Evolutionary conservation across 2,329 filamentous ascomycete genomes (phyloP), one percentile per base, ranked within the genome.

Genomic region (Hypomyces perniciosus): DNA sequence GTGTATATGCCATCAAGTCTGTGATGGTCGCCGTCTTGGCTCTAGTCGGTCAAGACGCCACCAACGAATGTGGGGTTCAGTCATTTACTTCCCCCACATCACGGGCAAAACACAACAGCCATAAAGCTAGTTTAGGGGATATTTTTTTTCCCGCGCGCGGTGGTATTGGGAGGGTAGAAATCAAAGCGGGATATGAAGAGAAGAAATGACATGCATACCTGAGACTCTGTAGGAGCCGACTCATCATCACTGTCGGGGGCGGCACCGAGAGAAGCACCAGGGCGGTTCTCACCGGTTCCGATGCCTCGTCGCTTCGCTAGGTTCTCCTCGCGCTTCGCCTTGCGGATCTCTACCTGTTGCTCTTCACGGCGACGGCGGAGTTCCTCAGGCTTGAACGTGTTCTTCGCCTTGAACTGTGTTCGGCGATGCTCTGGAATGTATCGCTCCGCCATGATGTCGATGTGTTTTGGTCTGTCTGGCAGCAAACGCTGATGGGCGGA

Each of bases 361-460:
- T 99, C 93, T 72, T 99, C 93, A 69, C 93, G 93, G 69, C 93
- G 93, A 67, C 93, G 91, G 70, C 93, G 90, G 60, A 99, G 86
- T 78, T 99, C 93, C 72, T 99, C 93, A 64, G 92, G 92, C 84
- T 96, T 96, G 81, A 99, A 97, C 66, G 90, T 90, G 75, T 89
- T 92, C 83, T 96, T 96, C 50, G 93, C 93, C 86, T 99, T 99
- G 85, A 96, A 99, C 78, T 96, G 91, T 60, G 90, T 96, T 69
- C 93, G 91, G 72, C 93, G 90, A 80, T 99, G 93, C 79, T 99
- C 93, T 72, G 93, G 93, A 68, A 99, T 99, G 79, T 96, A 99
- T 67, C 93, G 89, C 73, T 99, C 93, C 72, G 93, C 88, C 93
- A 99, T 99, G 76, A 64, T 85, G 72, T 69, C 69, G 68, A 68